Evolutionary conservation across 441 rosid genomes (phyloP).

Genomic region (Daphne laureola): DNA sequence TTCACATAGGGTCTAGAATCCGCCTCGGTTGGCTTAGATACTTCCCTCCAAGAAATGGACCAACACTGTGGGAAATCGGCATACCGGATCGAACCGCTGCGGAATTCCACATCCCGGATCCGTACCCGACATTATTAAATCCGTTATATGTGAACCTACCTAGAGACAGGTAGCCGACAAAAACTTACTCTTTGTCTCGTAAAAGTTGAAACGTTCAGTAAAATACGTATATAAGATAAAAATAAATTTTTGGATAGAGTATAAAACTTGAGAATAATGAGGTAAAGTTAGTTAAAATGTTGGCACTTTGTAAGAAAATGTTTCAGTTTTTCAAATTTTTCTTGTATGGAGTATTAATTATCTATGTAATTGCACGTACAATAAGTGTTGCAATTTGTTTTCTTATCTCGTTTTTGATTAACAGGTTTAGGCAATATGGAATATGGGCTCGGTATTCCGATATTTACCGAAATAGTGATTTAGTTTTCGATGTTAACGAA

Average conservation of each 20-base stretch:
- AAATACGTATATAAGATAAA: no score
- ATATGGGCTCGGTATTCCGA: conserved; percentile 55
- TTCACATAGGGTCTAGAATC: conserved; percentile 24
- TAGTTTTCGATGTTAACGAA: conserved; percentile 32
- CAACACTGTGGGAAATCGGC: conserved; percentile 76
- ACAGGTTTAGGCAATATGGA: conserved; percentile 62
- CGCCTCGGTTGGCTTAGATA: conserved; percentile 28
- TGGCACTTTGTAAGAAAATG: no score
- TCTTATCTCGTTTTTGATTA: not conserved
- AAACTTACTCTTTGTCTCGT: no score
- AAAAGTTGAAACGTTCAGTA: no score
- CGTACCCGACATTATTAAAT: conserved; percentile 31
- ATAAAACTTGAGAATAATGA: no score
- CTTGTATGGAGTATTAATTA: no score
- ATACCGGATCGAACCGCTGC: conserved; percentile 49
- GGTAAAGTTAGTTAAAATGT: no score
- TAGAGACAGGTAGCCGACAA: conserved; percentile 20
- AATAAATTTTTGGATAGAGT: no score
- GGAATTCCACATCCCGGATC: conserved; percentile 54
- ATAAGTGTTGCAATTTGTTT: no score
- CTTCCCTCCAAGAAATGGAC: conserved; percentile 55
- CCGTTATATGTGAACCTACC: conserved; percentile 17
- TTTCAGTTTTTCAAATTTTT: no score
- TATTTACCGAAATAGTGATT: conserved; percentile 36
- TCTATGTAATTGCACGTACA: no score